Conservation (phyloP, 176 grass and related monocot species). For the Oryza rufipogon region DNA sequence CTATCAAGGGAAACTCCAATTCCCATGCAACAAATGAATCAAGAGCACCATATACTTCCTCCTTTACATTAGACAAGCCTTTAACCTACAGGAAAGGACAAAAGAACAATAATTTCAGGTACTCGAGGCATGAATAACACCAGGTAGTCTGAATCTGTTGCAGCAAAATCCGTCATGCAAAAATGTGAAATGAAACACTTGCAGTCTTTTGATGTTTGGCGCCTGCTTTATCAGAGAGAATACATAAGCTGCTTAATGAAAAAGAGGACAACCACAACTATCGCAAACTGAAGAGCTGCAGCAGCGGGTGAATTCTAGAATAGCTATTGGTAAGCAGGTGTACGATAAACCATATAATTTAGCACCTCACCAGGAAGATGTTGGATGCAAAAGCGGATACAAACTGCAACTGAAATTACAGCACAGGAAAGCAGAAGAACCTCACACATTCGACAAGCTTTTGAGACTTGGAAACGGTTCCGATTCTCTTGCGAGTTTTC, state of each 20-base stretch:
- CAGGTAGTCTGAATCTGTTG: conserved; percentile 1
- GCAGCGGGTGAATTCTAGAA: background rate
- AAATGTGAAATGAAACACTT: background rate
- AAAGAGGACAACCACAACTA: background rate
- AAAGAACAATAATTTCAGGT: background rate
- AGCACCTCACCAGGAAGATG: background rate
- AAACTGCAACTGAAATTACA: background rate
- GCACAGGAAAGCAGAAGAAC: conserved; percentile 45
- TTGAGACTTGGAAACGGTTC: conserved; percentile 88
- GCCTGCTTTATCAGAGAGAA: background rate
- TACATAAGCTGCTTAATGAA: background rate
- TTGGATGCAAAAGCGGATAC: background rate
- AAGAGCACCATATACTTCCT: conserved; percentile 92
- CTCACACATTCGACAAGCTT: conserved; percentile 95
- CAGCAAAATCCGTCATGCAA: background rate
- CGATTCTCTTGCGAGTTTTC: conserved; percentile 78
- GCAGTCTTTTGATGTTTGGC: background rate
- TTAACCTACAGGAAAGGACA: conserved; percentile 62
- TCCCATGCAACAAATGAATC: conserved; percentile 99
- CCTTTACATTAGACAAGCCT: conserved; percentile 93
- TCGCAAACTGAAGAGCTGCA: conserved; percentile 7
- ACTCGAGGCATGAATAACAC: background rate
- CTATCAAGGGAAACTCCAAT: conserved; percentile 93
- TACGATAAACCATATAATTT: background rate
- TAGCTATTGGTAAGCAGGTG: background rate